These are phyloP conservation scores for Anisodus acutangulus DNA, from an alignment of 257 asterid genomes.

Conservation along the genomic window DNA sequence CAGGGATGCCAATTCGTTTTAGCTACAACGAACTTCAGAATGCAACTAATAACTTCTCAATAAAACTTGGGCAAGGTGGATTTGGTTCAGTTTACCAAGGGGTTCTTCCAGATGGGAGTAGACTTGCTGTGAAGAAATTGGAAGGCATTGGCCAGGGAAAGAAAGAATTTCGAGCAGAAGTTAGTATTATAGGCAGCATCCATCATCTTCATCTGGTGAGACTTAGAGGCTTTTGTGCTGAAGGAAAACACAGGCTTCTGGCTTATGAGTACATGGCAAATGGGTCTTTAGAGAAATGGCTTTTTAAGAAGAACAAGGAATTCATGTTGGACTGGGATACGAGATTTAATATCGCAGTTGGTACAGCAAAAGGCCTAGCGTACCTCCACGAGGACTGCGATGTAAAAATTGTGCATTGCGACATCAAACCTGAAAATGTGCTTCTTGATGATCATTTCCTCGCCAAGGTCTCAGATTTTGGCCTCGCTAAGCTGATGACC, in stretches of 20 bases:
- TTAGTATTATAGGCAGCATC: slow-evolving; percentile 94
- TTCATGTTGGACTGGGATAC: slow-evolving; percentile 81
- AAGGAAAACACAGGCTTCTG: slow-evolving; percentile 86
- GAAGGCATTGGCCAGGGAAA: slow-evolving; percentile 97
- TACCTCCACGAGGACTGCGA: slow-evolving; percentile 90
- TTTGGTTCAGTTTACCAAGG: slow-evolving; percentile 95
- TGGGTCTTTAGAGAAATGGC: slow-evolving; percentile 90
- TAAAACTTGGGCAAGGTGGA: slow-evolving; percentile 98
- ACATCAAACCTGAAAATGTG: slow-evolving; percentile 87
- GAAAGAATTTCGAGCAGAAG: slow-evolving; percentile 98
- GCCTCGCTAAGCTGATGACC: slow-evolving; percentile 90
- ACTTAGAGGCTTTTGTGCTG: slow-evolving; percentile 87
- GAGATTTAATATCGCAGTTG: slow-evolving; percentile 71
- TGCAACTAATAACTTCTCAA: slow-evolving; percentile 68
- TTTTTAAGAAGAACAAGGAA: slow-evolving; percentile 63
- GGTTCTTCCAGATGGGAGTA: slow-evolving; percentile 74
- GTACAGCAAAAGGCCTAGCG: slow-evolving; percentile 87
- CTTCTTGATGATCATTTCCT: slow-evolving; percentile 74
- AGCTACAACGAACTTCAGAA: slow-evolving; percentile 72
- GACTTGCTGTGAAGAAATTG: slow-evolving; percentile 78
- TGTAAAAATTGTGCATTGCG: slow-evolving; percentile 82
- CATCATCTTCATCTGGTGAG: slow-evolving; percentile 87
- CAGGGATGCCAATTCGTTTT: slow-evolving; percentile 96
- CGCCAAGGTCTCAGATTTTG: slow-evolving; percentile 85
- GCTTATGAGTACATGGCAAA: slow-evolving; percentile 92